phyloP scores from a whole-genome alignment of 805 yeast genomes.

The Phaffomyces opuntiae region DNA sequence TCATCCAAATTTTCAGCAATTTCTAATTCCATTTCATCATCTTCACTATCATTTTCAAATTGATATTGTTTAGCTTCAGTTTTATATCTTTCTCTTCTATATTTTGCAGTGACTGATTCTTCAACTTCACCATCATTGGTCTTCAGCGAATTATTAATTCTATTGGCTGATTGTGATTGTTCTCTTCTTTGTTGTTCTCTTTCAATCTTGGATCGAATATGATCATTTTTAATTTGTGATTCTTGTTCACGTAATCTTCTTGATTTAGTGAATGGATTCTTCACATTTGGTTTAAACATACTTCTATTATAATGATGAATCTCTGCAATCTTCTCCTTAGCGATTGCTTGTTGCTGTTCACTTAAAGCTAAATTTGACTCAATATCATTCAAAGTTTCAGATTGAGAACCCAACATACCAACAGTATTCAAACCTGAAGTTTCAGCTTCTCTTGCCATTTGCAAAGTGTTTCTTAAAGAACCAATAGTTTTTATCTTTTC shows the following conservation, averaged over 20 bases:
- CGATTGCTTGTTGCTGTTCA: conserved; percentile 73
- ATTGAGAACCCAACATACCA: conserved; percentile 91
- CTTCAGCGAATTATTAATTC: conserved; percentile 57
- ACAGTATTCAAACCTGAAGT: conserved; percentile 72
- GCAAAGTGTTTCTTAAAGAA: conserved; percentile 76
- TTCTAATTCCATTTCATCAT: conserved; percentile 87
- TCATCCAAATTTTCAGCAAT: conserved; percentile 78
- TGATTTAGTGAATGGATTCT: conserved; percentile 85
- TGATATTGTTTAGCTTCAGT: conserved; percentile 62
- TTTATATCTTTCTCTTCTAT: conserved; percentile 30
- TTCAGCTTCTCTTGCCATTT: conserved; percentile 66
- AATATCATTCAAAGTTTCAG: conserved; percentile 74
- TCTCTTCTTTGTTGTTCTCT: conserved; percentile 54
- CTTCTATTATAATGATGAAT: conserved; percentile 74
- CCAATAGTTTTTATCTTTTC: conserved; percentile 83
- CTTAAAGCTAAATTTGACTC: conserved; percentile 74
- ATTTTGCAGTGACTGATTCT: conserved; percentile 28
- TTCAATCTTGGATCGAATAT: conserved; percentile 53
- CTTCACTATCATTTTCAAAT: conserved; percentile 87
- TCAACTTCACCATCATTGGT: conserved; percentile 26
- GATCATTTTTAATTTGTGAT: conserved; percentile 53
- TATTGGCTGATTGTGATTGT: conserved; percentile 57
- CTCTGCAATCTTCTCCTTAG: conserved; percentile 76
- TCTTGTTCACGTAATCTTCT: conserved; percentile 70
- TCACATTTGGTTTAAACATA: conserved; percentile 70